phyloP scores from a whole-genome alignment of 2,329 filamentous ascomycete genomes.

The Neofusicoccum kwambonambiense region DNA sequence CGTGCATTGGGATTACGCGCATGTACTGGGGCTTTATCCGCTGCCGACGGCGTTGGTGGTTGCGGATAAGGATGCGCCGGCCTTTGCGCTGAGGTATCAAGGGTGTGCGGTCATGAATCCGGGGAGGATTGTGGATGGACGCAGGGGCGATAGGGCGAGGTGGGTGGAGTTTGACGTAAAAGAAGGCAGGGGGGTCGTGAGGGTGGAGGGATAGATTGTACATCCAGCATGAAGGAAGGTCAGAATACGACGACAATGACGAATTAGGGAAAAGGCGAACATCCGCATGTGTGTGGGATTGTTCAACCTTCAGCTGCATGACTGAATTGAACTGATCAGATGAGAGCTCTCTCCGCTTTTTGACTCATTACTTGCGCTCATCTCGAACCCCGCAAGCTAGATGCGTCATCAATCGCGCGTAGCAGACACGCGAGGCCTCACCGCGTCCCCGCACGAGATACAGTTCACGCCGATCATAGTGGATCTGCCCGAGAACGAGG shows the following conservation, averaged over 20 bases:
- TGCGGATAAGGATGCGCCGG: slow-evolving; percentile 75
- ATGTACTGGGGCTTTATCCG: slow-evolving; percentile 78
- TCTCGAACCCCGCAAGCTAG: neutral
- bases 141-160: slow-evolving; percentile 61
- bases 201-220: slow-evolving; percentile 20
- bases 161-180: slow-evolving; percentile 79
- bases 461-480: neutral
- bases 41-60: slow-evolving; percentile 81
- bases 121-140: slow-evolving; percentile 62
- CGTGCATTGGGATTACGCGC: slow-evolving; percentile 84
- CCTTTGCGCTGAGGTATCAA: slow-evolving; percentile 89
- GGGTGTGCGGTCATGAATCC: slow-evolving; percentile 97
- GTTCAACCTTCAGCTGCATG: too few relatives aligned
- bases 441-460: neutral
- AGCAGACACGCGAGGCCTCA: neutral
- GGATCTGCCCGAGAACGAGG: neutral
- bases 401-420: neutral
- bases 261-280: too few relatives aligned
- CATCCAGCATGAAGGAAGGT: neutral
- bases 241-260: too few relatives aligned
- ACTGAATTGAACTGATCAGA: too few relatives aligned
- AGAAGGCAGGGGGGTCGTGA: slow-evolving; percentile 28
- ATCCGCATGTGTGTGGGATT: too few relatives aligned
- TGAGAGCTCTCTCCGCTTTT: neutral
- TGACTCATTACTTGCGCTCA: neutral